These are phyloP conservation scores for Physcomitrellopsis africana DNA, from an alignment of 225 moss, liverwort and hornwort genomes.

Conservation along the genomic window DNA sequence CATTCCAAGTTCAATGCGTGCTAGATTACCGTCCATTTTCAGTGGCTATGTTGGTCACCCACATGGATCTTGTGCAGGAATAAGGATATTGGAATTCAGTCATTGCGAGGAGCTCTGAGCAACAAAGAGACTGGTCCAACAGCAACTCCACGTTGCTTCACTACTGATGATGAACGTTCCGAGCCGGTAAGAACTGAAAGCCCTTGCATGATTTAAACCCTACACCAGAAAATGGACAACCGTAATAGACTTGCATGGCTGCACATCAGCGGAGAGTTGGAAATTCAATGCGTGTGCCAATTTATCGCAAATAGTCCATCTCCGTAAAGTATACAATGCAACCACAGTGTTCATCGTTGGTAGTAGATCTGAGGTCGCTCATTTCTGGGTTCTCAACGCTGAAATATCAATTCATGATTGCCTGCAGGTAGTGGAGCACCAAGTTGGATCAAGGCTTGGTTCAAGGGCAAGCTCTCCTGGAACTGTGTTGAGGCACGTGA, in stretches of 20 bases:
- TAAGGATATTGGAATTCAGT: conserved; percentile 38
- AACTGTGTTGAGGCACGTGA: conserved; percentile 57
- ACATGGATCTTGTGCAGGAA: conserved; percentile 36
- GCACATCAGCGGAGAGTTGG: neutral
- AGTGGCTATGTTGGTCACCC: neutral
- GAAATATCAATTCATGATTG: conserved; percentile 10
- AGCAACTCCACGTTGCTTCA: conserved; percentile 38
- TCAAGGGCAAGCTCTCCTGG: conserved; percentile 59
- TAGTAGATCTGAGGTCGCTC: neutral
- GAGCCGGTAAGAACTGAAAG: conserved; percentile 29
- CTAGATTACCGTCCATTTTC: neutral
- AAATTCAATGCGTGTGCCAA: neutral
- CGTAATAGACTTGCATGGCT: neutral
- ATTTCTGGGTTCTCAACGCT: neutral
- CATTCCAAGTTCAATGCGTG: neutral
- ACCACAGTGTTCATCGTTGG: neutral
- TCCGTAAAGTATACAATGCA: neutral
- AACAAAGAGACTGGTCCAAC: conserved; percentile 20
- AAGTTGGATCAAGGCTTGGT: conserved; percentile 28
- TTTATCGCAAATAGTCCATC: neutral
- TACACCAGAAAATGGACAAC: neutral
- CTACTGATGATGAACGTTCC: conserved; percentile 40
- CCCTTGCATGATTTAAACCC: neutral
- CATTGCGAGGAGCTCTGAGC: conserved; percentile 29
- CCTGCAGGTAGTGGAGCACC: conserved; percentile 37